Evolutionary conservation across 1,139 yeast species (phyloP).

Genomic region (Entelexis paramagnoliae): DNA sequence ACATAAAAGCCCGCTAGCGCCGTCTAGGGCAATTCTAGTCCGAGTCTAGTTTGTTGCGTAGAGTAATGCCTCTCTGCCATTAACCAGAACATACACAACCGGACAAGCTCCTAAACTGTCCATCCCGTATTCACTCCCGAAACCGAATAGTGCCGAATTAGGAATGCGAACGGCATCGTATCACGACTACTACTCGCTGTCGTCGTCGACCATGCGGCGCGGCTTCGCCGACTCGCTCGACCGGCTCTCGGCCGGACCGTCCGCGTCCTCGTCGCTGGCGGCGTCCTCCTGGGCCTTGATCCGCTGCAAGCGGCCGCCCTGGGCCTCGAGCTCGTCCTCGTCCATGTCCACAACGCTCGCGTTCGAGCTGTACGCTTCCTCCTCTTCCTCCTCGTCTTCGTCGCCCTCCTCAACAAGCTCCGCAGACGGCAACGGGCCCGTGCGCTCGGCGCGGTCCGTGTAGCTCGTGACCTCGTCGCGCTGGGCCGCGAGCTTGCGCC

Average conservation of each 20-base stretch:
- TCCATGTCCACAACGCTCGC: slow-evolving; percentile 16
- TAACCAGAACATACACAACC: too few relatives aligned
- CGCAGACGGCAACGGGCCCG: slow-evolving; percentile 17
- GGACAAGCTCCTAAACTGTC: too few relatives aligned
- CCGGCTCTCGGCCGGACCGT: background rate
- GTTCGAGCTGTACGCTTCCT: slow-evolving; percentile 36
- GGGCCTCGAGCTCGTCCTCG: slow-evolving; percentile 16
- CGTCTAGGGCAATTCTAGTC: too few relatives aligned
- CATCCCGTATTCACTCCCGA: too few relatives aligned
- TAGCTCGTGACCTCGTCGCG: slow-evolving; percentile 33
- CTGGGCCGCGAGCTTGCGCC: slow-evolving; percentile 43
- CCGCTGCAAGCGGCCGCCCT: slow-evolving; percentile 16
- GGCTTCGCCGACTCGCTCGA: background rate
- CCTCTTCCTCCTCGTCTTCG: slow-evolving; percentile 30
- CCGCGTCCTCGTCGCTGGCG: slow-evolving; percentile 34
- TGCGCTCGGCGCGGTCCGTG: slow-evolving; percentile 34
- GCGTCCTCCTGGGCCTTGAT: slow-evolving; percentile 42
- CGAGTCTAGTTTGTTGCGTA: too few relatives aligned
- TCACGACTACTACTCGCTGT: slow-evolving; percentile 30
- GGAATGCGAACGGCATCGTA: too few relatives aligned
- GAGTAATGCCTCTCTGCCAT: too few relatives aligned
- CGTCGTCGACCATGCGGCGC: slow-evolving; percentile 25
- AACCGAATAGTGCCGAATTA: too few relatives aligned
- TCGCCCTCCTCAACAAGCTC: slow-evolving; percentile 26
- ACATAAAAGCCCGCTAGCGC: too few relatives aligned